Evolutionary conservation across 805 yeast species (phyloP), one percentile per base, ranked within the genome.

Genomic region (Blastobotrys attinorum): DNA sequence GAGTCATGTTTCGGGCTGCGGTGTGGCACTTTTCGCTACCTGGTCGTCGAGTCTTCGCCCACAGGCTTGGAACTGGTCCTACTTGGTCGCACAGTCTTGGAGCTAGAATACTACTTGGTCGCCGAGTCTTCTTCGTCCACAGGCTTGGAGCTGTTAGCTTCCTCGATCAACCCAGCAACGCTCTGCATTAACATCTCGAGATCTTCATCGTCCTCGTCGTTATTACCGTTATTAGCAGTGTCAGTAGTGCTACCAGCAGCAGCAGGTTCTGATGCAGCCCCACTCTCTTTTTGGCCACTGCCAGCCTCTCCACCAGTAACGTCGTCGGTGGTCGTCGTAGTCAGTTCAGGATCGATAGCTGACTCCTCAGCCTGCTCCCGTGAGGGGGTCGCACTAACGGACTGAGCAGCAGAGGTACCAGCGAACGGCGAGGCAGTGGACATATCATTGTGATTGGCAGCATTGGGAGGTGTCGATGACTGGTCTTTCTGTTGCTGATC

Each of bases 101-200:
- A n/a, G n/a, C n/a, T n/a, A n/a, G n/a, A n/a, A n/a, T n/a, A n/a
- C n/a, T n/a, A n/a, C n/a, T n/a, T n/a, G n/a, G n/a, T n/a, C n/a
- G 29, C 29, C 29, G 29, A 7, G 11, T 25, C 29, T 8, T 25
- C 29, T 25, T 25, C 11, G 7, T 25, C 15, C n/a, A 15, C 35
- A 10, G 15, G 7, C 8, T 31, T n/a, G 15, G 35, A 31, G 17
- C 17, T 31, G 29, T 25, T 25, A 8, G 7, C 29, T 25, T 7
- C 29, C 42, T 48, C 50, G 45, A 57, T 57, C 34, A 50, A 57
- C 27, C 53, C 58, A 25, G 58, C 60, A 15, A 57, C 60, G 31
- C 54, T 55, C 42, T 56, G 59, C 20, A 57, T 42, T 31, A 56
- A 47, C 34, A 48, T 48, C 47, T 55, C 57, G 18, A 57, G 46